A percentile compares a stretch with the other conserved stretches of the same genome.
Evolutionary conservation across 768 basidiomycete species (phyloP).

Genomic region (Lepiota venenata): DNA sequence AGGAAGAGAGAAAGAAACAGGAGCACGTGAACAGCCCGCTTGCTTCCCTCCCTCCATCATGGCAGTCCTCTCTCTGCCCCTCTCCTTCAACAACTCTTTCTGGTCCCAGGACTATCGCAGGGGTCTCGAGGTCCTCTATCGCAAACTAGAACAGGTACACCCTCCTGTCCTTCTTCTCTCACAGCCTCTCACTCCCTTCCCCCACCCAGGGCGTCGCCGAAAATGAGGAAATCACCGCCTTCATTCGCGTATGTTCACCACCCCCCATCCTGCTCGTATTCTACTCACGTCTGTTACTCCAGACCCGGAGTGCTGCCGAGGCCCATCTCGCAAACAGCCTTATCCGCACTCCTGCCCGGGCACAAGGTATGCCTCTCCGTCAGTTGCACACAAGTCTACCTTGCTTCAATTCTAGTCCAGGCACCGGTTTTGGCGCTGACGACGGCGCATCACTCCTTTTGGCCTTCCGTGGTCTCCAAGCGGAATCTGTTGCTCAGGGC

Average conservation of each 20-base stretch:
- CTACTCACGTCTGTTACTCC: constrained; percentile 5
- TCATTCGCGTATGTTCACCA: constrained; percentile 68
- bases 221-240: constrained; percentile 78
- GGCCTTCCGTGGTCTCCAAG: constrained; percentile 77
- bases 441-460: constrained; percentile 82
- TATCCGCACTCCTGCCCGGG: constrained; percentile 44
- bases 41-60: constrained; percentile 35
- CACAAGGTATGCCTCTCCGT: constrained; percentile 37
- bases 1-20: background rate
- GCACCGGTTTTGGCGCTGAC: constrained; percentile 69
- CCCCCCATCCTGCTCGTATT: background rate
- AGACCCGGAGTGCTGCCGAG: constrained; percentile 78
- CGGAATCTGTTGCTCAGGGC: constrained; percentile 70
- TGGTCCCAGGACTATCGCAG: constrained; percentile 90
- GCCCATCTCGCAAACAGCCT: constrained; percentile 58
- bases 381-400: constrained; percentile 3
- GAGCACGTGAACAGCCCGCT: constrained; percentile 16
- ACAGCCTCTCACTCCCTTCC: constrained; percentile 15
- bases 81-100: constrained; percentile 88
- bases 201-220: constrained; percentile 67
- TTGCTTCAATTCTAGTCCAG: constrained; percentile 25
- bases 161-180: constrained; percentile 17
- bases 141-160: constrained; percentile 76
- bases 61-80: constrained; percentile 88
- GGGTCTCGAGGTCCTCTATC: constrained; percentile 76